phyloP scores from a whole-genome alignment of 1,139 yeast genomes.

The Lodderomyces metapsilosis region DNA sequence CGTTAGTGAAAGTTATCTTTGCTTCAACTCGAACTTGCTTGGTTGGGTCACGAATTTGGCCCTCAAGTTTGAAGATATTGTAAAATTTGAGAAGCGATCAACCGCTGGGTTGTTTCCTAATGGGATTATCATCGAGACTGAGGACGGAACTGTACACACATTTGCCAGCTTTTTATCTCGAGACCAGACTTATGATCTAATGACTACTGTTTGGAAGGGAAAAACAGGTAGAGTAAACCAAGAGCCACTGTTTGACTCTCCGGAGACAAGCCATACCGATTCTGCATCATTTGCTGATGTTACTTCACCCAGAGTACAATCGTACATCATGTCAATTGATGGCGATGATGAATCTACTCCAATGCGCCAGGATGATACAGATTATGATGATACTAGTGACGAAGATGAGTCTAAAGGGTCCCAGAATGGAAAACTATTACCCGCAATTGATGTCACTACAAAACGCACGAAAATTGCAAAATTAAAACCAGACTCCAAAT shows the following conservation, averaged over 20 bases:
- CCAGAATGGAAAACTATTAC: conserved; percentile 7
- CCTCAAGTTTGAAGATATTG: conserved; percentile 70
- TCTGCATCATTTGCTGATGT: conserved; percentile 5
- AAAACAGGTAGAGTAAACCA: conserved; percentile 24
- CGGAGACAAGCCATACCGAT: conserved; percentile 2
- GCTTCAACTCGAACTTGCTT: conserved; percentile 87
- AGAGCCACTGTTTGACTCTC: conserved; percentile 6
- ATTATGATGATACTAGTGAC: conserved; percentile 13
- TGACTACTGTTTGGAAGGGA: conserved; percentile 57
- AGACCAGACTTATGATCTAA: conserved; percentile 71
- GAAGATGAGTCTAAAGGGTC: conserved; percentile 10
- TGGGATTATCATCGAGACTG: conserved; percentile 76
- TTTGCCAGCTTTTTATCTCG: conserved; percentile 89
- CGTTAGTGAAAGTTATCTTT: conserved; percentile 74
- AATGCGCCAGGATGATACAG: conserved; percentile 13
- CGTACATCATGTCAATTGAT: conserved; percentile 36
- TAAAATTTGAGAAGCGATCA: conserved; percentile 70
- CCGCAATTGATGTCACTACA: not conserved
- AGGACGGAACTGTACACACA: conserved; percentile 56
- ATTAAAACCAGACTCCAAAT: conserved; percentile 32
- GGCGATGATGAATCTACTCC: conserved; percentile 20
- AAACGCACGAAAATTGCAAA: conserved; percentile 18
- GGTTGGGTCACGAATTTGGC: conserved; percentile 90
- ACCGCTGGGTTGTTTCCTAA: conserved; percentile 93
- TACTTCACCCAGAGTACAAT: conserved; percentile 19